These are phyloP conservation scores for Cyclostephanos tholiformis DNA, from an alignment of 108 stramenopile genomes.

Conservation along the genomic window DNA sequence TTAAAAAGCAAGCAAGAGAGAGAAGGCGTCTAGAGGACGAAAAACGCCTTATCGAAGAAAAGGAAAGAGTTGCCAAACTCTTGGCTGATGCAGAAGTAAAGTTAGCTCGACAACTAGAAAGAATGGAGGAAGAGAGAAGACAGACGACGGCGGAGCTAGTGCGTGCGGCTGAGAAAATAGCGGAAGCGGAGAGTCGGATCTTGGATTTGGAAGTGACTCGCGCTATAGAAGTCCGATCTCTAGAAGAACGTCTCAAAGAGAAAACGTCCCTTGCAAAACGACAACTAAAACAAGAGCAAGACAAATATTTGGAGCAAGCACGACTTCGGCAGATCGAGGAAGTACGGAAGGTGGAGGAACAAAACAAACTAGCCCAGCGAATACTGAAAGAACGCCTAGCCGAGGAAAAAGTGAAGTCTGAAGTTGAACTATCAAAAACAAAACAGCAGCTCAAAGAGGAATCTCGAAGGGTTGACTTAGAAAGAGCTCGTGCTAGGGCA, in stretches of 20 bases:
- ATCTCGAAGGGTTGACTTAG: not conserved
- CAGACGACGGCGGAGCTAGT: not conserved
- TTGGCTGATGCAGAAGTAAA: slow-evolving; percentile 16
- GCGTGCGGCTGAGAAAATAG: slow-evolving; percentile 7
- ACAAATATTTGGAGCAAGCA: not conserved
- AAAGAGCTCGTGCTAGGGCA: slow-evolving; percentile 5
- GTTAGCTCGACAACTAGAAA: slow-evolving; percentile 8
- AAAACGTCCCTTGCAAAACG: not conserved
- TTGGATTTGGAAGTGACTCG: not conserved
- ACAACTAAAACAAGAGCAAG: slow-evolving; percentile 10
- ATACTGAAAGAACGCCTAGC: slow-evolving; percentile 17
- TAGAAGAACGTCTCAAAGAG: slow-evolving; percentile 8
- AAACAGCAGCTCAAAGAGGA: slow-evolving; percentile 6
- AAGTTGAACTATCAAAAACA: slow-evolving; percentile 17
- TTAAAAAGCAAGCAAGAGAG: not conserved
- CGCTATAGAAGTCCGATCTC: slow-evolving; percentile 5
- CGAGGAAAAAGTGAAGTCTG: slow-evolving; percentile 19
- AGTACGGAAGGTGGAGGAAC: not conserved
- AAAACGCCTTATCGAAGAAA: not conserved
- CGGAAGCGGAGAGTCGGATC: not conserved
- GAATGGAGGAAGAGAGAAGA: slow-evolving; percentile 7
- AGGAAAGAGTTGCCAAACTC: slow-evolving; percentile 7
- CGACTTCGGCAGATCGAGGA: slow-evolving; percentile 10
- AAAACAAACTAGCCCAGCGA: slow-evolving; percentile 9
- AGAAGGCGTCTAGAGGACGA: not conserved